Percentiles rank a stretch among this genome's conserved stretches.
These are phyloP conservation scores for Corylus avellana DNA, from an alignment of 306 rosid species.

Conservation along the genomic window DNA sequence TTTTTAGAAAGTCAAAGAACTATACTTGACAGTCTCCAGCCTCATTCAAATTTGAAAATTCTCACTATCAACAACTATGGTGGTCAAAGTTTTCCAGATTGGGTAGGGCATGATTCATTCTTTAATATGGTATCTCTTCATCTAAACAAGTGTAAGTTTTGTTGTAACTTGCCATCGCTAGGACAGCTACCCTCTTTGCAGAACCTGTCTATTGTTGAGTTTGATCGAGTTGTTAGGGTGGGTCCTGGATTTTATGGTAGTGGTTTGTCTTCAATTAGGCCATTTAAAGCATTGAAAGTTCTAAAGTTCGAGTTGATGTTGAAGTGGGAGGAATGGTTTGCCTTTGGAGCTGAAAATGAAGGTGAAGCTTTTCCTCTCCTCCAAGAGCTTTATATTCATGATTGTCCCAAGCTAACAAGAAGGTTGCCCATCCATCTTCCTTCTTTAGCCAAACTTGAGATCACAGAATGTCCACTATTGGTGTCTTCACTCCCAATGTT, in stretches of 20 bases:
- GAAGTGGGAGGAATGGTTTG: slow-evolving; percentile 13
- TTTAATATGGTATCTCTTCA: slow-evolving; percentile 11
- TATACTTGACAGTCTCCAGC: slow-evolving; percentile 31
- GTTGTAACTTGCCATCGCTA: slow-evolving; percentile 6
- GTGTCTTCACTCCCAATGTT: too few species aligned
- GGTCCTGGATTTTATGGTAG: slow-evolving; percentile 9
- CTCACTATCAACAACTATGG: slow-evolving; percentile 8
- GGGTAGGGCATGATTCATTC: slow-evolving; percentile 27
- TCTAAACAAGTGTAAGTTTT: neutral
- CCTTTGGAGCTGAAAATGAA: neutral
- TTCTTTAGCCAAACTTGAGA: too few species aligned
- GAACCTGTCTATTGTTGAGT: slow-evolving; percentile 20
- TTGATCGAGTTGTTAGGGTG: neutral
- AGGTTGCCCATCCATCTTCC: too few species aligned
- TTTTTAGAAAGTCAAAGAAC: neutral
- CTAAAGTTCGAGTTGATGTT: neutral
- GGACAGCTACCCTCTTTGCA: slow-evolving; percentile 9
- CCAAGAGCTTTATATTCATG: neutral
- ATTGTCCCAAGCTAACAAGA: too few species aligned
- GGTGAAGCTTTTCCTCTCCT: slow-evolving; percentile 6
- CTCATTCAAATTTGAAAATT: slow-evolving; percentile 13
- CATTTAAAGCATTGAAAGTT: slow-evolving; percentile 4
- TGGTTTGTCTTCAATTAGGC: neutral
- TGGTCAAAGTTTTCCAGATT: slow-evolving; percentile 16
- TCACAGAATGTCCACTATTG: too few species aligned